Percentiles rank a stretch among this genome's conserved stretches.
Evolutionary conservation across 768 basidiomycete species (phyloP).

Genomic region (Podaxis sp.): DNA sequence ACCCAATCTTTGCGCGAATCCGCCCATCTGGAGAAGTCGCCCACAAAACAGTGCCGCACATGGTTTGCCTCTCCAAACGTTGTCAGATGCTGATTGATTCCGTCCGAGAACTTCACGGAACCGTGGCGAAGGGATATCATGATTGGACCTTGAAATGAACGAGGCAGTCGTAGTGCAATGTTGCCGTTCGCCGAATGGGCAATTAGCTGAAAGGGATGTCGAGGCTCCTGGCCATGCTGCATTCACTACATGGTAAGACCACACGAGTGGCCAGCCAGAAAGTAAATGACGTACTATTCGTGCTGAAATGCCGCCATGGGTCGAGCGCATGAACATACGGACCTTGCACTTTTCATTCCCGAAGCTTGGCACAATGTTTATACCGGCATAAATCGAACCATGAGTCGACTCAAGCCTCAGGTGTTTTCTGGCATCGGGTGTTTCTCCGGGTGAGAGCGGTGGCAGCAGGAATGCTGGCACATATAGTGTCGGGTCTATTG

Average conservation of each 20-base stretch:
- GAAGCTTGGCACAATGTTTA: conserved; percentile 16
- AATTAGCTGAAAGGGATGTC: conserved; percentile 26
- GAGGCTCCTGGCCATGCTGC: conserved; percentile 15
- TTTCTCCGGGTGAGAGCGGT: conserved; percentile 25
- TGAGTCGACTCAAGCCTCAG: conserved; percentile 30
- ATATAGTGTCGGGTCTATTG: conserved; percentile 30
- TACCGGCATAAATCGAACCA: conserved; percentile 27
- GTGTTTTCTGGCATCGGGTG: conserved; percentile 26
- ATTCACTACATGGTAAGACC: neutral
- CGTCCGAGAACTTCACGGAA: conserved; percentile 32
- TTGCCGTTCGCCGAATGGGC: conserved; percentile 30
- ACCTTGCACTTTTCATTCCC: conserved; percentile 20
- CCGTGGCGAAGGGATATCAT: conserved; percentile 34
- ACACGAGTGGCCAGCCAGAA: too few species aligned
- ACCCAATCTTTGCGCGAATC: conserved; percentile 30
- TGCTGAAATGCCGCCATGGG: conserved; percentile 29
- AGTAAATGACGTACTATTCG: conserved; percentile 26
- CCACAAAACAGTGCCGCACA: conserved; percentile 40
- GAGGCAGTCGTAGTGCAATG: conserved; percentile 36
- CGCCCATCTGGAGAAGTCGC: conserved; percentile 33
- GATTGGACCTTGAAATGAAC: conserved; percentile 40
- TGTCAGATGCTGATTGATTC: conserved; percentile 28
- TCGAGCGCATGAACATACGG: conserved; percentile 26
- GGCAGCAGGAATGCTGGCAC: conserved; percentile 27
- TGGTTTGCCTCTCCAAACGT: conserved; percentile 32